Evolutionary conservation across 164 flowering plant genomes (phyloP), one percentile per base, ranked within the genome.

Genomic region (Liquidambar formosana): DNA sequence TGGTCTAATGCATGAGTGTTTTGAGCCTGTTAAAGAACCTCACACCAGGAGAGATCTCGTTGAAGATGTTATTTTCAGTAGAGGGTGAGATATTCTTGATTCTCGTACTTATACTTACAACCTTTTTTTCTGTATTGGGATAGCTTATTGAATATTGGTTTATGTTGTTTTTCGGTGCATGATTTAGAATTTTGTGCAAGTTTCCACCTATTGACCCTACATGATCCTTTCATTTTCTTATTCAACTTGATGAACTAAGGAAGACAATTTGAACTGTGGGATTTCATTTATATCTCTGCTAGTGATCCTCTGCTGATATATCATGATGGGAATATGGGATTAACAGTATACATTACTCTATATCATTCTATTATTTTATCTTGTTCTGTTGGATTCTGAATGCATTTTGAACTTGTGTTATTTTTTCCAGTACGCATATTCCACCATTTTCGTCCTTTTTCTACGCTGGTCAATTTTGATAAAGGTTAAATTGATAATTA

Each of bases 1-100:
- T 23, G 71, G 61, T 49, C 86, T 93, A 58, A 82, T 96, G 86
- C 97, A 91, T 57, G 99, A 96, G 73, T 93, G 94, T 74, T 95
- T 96, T 71, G 84, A 84, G 66, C 89, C 92, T 64, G 75, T 89
- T 33, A 76, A 69, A 64, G 97, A 89, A 25, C 75, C 81, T 61
- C 58, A 51, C 10, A 82, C 90, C n/a, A 63, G 71, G 58, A 84
- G 86, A 45, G 96, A 93, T 79, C 74, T 95, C 45, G 76, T 85
- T 44, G 85, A 81, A 71, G 96, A 91, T 82, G 86, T 90, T 64
- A 76, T 96, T 43, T 93, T 91, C 73, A 76, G 85, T 75, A 86
- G 78, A 79, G 18, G 89, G 98, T 92, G 61, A 81, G 81, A 59
- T 54, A 44, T 54, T 60, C 12, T 61, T n/a, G 9, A 41, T 26